A percentile compares a stretch with the other conserved stretches of the same genome.
Conservation (phyloP, 495 filamentous ascomycete species). For the Alectoria sarmentosa region DNA sequence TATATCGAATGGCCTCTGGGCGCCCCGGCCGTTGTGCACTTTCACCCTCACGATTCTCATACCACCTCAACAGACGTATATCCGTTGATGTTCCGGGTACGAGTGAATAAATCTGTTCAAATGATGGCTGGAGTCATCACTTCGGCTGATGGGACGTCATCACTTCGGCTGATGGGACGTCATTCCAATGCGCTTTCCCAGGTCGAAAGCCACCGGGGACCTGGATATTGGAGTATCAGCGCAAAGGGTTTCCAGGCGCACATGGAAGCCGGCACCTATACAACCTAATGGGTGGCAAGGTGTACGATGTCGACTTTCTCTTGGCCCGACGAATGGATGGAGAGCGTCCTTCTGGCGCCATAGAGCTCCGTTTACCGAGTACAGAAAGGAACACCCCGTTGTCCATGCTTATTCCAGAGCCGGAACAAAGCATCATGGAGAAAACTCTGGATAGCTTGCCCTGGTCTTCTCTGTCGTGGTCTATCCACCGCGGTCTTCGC, state of each 20-base stretch:
- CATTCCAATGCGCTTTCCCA: slow-evolving; percentile 29
- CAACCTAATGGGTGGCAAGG: slow-evolving; percentile 33
- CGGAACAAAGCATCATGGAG: slow-evolving; percentile 22
- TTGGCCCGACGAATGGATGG: slow-evolving; percentile 3
- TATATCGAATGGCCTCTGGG: slow-evolving; percentile 35
- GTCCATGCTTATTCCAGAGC: slow-evolving; percentile 21
- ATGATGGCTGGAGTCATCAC: slow-evolving; percentile 31
- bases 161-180: slow-evolving; percentile 16
- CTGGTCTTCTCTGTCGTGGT: slow-evolving; percentile 33
- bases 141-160: slow-evolving; percentile 18
- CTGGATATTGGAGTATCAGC: slow-evolving; percentile 28
- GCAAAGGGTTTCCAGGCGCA: slow-evolving; percentile 30
- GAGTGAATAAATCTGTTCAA: slow-evolving; percentile 33
- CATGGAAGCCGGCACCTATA: slow-evolving; percentile 32
- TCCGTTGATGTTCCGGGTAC: slow-evolving; percentile 26
- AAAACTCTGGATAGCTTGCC: slow-evolving; percentile 31
- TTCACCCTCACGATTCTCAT: slow-evolving; percentile 33
- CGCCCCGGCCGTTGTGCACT: slow-evolving; percentile 30
- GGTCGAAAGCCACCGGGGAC: slow-evolving; percentile 27
- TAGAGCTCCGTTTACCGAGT: slow-evolving; percentile 14
- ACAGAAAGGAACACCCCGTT: slow-evolving; percentile 17
- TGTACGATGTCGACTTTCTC: slow-evolving; percentile 30
- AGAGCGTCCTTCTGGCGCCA: background rate
- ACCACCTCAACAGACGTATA: slow-evolving; percentile 27
- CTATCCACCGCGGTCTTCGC: slow-evolving; percentile 32